A percentile compares a stretch with the other conserved stretches of the same genome.
These are phyloP conservation scores for Chaetomiaceae sp. DNA, from an alignment of 2,329 filamentous ascomycete genomes.

Conservation along the genomic window DNA sequence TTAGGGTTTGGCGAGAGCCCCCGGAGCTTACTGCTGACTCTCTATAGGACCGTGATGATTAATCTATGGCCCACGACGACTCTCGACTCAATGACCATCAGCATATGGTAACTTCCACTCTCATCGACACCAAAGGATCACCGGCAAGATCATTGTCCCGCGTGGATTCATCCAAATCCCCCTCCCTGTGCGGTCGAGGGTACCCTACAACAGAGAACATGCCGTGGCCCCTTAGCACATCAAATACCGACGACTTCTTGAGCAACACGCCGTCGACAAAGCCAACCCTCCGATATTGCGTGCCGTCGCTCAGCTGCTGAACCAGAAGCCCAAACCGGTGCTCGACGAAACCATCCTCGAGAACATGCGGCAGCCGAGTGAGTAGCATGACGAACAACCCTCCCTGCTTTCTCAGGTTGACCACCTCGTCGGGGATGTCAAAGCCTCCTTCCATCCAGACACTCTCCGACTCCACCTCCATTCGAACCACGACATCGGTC, in stretches of 20 bases:
- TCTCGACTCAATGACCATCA: not conserved
- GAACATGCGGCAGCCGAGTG: constrained; percentile 17
- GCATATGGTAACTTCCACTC: constrained; percentile 4
- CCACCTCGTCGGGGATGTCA: constrained; percentile 4
- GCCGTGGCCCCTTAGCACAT: not conserved
- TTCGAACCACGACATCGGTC: constrained; percentile 1
- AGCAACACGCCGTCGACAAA: constrained; percentile 17
- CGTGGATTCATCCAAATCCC: constrained; percentile 1
- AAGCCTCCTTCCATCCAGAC: constrained; percentile 23
- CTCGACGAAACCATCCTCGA: constrained; percentile 20
- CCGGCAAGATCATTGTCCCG: constrained; percentile 10
- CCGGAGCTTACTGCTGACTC: too few relatives aligned
- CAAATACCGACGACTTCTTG: not conserved
- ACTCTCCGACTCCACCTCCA: not conserved
- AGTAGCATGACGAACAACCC: constrained; percentile 16
- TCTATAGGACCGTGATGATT: too few relatives aligned
- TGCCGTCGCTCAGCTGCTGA: not conserved
- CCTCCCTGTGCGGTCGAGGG: not conserved
- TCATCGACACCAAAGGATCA: constrained; percentile 6
- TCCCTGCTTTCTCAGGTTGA: too few relatives aligned
- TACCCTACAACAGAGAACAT: constrained; percentile 4
- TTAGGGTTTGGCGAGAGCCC: too few relatives aligned
- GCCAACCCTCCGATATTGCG: constrained; percentile 8
- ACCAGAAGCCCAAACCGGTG: constrained; percentile 21
- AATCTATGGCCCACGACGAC: too few relatives aligned